Evolutionary conservation across 352 stramenopile genomes (phyloP).

Genomic region (Achlya hypogyna): DNA sequence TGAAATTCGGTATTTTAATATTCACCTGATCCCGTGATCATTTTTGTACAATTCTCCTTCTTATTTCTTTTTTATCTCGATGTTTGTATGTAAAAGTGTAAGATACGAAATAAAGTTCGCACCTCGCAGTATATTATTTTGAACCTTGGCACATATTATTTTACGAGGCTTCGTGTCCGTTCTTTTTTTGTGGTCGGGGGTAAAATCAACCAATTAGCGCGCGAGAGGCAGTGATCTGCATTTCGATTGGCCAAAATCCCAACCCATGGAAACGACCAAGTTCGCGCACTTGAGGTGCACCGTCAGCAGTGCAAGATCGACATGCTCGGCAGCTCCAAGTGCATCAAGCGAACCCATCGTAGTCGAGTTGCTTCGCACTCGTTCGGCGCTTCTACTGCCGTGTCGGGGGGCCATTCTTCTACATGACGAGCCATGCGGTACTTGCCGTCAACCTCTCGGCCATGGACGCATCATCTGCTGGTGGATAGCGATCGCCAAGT

Average conservation of each 20-base stretch:
- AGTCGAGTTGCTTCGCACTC: too few relatives aligned
- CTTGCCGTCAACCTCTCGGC: too few relatives aligned
- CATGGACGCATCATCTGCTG: too few relatives aligned
- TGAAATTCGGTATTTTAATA: slow-evolving; percentile 1
- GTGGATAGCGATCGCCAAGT: too few relatives aligned
- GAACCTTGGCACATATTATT: slow-evolving; percentile 2
- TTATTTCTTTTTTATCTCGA: neutral
- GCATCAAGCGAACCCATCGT: too few relatives aligned
- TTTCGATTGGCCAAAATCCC: neutral
- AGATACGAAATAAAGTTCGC: neutral
- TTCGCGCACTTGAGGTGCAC: neutral
- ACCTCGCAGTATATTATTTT: neutral
- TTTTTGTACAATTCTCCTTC: slow-evolving; percentile 11
- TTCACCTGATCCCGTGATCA: neutral
- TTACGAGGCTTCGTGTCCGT: neutral
- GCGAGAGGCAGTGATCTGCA: neutral
- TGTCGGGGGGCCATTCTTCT: too few relatives aligned
- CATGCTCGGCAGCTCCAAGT: too few relatives aligned
- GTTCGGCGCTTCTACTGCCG: too few relatives aligned
- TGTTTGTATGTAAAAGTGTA: neutral
- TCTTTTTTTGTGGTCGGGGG: neutral
- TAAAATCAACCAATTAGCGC: neutral
- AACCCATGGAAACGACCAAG: neutral
- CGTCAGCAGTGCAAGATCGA: neutral
- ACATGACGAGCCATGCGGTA: too few relatives aligned